Evolutionary conservation across 2,329 filamentous ascomycete species (phyloP).

Genomic region (Pezicula carpinea): DNA sequence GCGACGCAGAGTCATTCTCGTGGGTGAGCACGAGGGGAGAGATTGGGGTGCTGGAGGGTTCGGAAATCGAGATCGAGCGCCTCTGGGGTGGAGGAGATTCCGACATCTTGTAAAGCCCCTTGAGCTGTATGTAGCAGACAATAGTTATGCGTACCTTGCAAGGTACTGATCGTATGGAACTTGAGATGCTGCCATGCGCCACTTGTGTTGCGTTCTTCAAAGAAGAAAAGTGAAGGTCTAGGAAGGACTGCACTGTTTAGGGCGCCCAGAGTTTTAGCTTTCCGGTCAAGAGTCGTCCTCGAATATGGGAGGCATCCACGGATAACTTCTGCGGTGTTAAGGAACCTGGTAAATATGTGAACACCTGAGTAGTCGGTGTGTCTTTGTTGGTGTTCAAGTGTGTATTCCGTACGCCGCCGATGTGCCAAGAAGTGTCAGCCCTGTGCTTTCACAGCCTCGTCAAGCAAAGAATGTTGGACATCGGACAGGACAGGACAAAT

Average conservation of each 20-base stretch:
- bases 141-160: too few species aligned
- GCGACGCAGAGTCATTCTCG: constrained; percentile 13
- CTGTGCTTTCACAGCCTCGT: constrained; percentile 5
- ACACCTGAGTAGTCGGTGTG: too few species aligned
- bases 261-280: too few species aligned
- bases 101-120: not conserved
- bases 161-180: too few species aligned
- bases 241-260: not conserved
- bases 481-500: not conserved
- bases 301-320: too few species aligned
- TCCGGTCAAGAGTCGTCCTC: too few species aligned
- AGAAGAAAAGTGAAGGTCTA: not conserved
- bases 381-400: too few species aligned
- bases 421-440: constrained; percentile 4
- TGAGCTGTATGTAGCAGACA: not conserved
- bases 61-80: constrained; percentile 9
- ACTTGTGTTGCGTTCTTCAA: too few species aligned
- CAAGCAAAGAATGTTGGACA: not conserved
- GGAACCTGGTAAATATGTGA: too few species aligned
- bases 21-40: constrained; percentile 16
- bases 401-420: too few species aligned
- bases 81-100: not conserved
- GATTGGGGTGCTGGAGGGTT: constrained; percentile 12
- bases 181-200: too few species aligned
- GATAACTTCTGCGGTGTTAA: too few species aligned